Conservation (phyloP, 2,329 filamentous ascomycete genomes). For the Colletotrichum trifolii region DNA sequence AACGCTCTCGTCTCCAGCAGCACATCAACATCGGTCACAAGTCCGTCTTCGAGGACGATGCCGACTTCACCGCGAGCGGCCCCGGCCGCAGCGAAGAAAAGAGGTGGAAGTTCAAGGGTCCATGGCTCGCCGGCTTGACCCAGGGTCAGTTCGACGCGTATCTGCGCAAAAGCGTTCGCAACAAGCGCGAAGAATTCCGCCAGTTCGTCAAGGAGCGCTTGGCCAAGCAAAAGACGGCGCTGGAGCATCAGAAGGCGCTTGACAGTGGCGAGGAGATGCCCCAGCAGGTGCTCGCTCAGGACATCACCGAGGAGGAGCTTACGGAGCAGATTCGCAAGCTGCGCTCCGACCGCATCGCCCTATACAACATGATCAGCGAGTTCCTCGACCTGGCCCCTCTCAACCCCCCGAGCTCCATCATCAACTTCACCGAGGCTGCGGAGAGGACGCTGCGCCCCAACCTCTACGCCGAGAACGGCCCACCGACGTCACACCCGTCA, state of each 20-base stretch:
- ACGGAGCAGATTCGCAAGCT: conserved; percentile 63
- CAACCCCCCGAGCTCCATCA: conserved; percentile 44
- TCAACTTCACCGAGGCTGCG: conserved; percentile 42
- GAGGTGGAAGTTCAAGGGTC: conserved; percentile 75
- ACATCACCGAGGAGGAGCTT: conserved; percentile 64
- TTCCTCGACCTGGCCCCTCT: conserved; percentile 73
- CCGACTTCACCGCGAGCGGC: conserved; percentile 62
- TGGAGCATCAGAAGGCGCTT: conserved; percentile 50
- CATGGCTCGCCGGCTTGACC: conserved; percentile 73
- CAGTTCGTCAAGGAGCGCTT: conserved; percentile 61
- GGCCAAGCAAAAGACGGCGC: conserved; percentile 56
- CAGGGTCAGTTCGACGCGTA: conserved; percentile 70
- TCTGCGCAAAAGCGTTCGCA: conserved; percentile 63
- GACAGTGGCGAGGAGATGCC: conserved; percentile 50
- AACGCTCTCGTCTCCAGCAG: conserved; percentile 25
- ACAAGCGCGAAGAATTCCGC: conserved; percentile 65
- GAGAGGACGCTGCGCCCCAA: conserved; percentile 41
- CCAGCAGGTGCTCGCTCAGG: conserved; percentile 43
- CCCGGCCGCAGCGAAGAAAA: conserved; percentile 46
- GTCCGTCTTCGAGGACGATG: conserved; percentile 70
- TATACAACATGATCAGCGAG: conserved; percentile 66
- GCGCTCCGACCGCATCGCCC: conserved; percentile 60
- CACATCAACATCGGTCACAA: conserved; percentile 43
- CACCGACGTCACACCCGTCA: conserved; percentile 71
- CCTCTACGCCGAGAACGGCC: conserved; percentile 64